Evolutionary conservation across 495 filamentous ascomycete species (phyloP), one percentile per base, ranked within the genome.

Genomic region (Penicillium herquei): DNA sequence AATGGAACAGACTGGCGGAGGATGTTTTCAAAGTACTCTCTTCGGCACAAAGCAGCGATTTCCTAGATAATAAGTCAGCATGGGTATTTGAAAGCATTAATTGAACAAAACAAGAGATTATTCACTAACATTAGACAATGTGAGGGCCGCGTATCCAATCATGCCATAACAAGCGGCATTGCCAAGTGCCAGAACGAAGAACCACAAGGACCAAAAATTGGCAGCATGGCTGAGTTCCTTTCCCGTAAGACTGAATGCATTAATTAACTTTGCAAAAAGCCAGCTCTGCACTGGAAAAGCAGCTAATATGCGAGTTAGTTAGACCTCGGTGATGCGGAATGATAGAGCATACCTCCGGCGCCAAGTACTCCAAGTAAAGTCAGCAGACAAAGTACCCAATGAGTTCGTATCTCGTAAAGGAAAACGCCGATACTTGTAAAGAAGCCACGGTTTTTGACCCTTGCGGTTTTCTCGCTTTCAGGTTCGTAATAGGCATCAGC

Each of bases 161-260:
- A 76, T 77, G 55, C 14, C 14, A 30, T 86, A 87, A 52, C 74
- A 77, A 13, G 78, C 50, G 0, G 68, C 76, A 3, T 81, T 73
- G 39, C 71, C 77, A 6, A 79, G 61, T 16, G 81, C 82, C 0
- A 87, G 72, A 11, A 79, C 66, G 45, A 87, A 81, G 62, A 88
- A 87, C 80, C 86, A 86, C 32, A 87, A 59, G 13, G 83, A 78
- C 84, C 84, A 89, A 54, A 87, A 87, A 48, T 77, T 78, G n/a
- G 66, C 78, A 1, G 70, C 57, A 30, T 67, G 37, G 11, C 52
- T 47, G 0, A 73, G 61, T 41, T 66, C 51, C 18, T 68, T 49
- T 7, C 63, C 72, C 3, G 61, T 62, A 18, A 75, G 74, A n/a
- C 70, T 61, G 40, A 75, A 74, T 0, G 70, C 70, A 8, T 60